Conservation (phyloP, 176 grass and related monocot species). For the Bolboschoenus planiculmis region DNA sequence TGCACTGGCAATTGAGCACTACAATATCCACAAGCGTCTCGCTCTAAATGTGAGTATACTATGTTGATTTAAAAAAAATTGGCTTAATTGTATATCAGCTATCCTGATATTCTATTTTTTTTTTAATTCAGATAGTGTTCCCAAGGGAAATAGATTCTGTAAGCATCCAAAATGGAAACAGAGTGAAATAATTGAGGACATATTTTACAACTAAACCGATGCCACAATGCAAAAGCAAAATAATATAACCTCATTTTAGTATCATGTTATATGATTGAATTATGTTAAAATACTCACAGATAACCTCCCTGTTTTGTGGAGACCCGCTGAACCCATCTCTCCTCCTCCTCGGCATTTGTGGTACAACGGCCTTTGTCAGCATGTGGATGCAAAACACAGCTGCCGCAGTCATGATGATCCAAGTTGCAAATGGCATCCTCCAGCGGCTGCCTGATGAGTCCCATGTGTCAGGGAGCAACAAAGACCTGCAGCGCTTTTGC, state of each 20-base stretch:
- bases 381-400: constrained; percentile 99
- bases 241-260: neutral
- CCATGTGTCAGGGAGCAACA: neutral
- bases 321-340: constrained; percentile 59
- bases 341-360: constrained; percentile 65
- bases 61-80: too few relatives aligned
- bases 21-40: constrained; percentile 83
- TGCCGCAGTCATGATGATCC: constrained; percentile 82
- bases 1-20: constrained; percentile 81
- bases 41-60: constrained; percentile 56
- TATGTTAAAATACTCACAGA: constrained; percentile 26
- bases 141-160: neutral
- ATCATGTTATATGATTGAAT: neutral
- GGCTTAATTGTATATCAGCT: too few relatives aligned
- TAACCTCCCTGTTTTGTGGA: constrained; percentile 64
- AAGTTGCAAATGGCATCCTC: constrained; percentile 69
- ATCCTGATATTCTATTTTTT: too few relatives aligned
- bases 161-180: neutral
- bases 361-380: constrained; percentile 59
- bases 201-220: neutral
- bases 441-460: constrained; percentile 45
- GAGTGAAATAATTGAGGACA: neutral
- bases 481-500: constrained; percentile 43
- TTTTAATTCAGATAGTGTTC: too few relatives aligned
- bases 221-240: neutral